Percentiles rank a stretch among this genome's conserved stretches.
Evolutionary conservation across 2,329 filamentous ascomycete species (phyloP).

Genomic region (Fusarium setosum): DNA sequence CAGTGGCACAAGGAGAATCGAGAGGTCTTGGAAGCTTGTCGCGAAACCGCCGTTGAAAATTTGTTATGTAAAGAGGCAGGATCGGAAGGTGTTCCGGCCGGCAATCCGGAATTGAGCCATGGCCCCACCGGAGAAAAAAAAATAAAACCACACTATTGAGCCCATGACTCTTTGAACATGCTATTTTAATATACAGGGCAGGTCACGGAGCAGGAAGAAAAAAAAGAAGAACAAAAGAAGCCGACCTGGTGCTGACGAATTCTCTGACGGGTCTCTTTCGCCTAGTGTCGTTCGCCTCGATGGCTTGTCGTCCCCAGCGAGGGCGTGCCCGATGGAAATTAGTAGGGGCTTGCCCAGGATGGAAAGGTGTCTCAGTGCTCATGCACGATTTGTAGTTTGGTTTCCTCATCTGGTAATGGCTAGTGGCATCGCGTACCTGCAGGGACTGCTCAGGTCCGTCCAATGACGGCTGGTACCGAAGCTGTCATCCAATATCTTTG

Average conservation of each 20-base stretch:
- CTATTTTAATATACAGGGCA: constrained; percentile 21
- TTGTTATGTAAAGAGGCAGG: constrained; percentile 27
- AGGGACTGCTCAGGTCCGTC: constrained; percentile 25
- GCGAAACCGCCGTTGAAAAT: constrained; percentile 34
- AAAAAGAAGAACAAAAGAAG: not conserved
- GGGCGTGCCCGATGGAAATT: constrained; percentile 21
- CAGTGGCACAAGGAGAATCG: constrained; percentile 22
- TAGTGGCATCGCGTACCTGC: constrained; percentile 32
- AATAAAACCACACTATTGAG: constrained; percentile 11
- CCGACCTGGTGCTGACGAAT: not conserved
- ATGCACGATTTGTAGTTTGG: constrained; percentile 31
- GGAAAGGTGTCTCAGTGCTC: constrained; percentile 21
- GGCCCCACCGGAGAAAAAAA: constrained; percentile 25
- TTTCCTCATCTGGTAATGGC: constrained; percentile 24
- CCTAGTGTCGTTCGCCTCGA: constrained; percentile 3
- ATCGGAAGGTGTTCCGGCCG: constrained; percentile 28
- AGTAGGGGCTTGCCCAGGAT: constrained; percentile 14
- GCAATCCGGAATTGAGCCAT: constrained; percentile 18
- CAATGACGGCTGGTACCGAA: constrained; percentile 33
- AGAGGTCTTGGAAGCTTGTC: constrained; percentile 25
- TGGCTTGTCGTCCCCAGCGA: not conserved
- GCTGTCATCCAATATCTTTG: constrained; percentile 16
- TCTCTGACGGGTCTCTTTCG: not conserved
- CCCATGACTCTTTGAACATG: constrained; percentile 33
- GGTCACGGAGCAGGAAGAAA: not conserved